phyloP scores from a whole-genome alignment of 176 grass and related monocot genomes.

The Thinopyrum elongatum region DNA sequence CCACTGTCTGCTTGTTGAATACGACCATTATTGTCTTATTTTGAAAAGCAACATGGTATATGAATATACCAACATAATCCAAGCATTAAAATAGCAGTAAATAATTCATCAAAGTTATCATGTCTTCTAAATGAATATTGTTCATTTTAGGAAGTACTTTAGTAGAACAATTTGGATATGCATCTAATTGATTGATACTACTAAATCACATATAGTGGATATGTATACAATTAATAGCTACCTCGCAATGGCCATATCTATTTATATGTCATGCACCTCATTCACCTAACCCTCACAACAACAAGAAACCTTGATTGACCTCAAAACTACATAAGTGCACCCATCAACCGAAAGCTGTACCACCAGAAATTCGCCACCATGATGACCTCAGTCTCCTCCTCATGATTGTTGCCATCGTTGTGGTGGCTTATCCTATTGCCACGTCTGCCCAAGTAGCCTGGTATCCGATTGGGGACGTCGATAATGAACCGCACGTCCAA shows the following conservation, averaged over 20 bases:
- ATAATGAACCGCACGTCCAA: constrained; percentile 6
- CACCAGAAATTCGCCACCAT: background rate
- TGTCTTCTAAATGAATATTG: too few species aligned
- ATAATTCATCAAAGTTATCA: background rate
- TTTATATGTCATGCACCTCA: background rate
- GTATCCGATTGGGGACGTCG: constrained; percentile 25
- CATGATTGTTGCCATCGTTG: background rate
- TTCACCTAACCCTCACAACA: background rate
- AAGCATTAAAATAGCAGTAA: too few species aligned
- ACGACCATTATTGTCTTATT: too few species aligned
- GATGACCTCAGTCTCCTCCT: background rate
- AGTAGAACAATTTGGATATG: background rate
- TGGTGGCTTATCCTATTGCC: background rate
- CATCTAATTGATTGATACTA: background rate
- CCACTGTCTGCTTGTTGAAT: too few species aligned
- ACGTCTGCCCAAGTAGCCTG: background rate
- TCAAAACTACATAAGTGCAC: background rate
- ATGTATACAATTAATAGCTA: background rate
- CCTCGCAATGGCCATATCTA: background rate
- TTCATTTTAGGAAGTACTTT: background rate
- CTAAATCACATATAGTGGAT: background rate
- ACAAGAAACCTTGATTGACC: background rate
- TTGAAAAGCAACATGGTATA: too few species aligned
- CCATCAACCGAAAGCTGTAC: background rate
- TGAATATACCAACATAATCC: too few species aligned